Evolutionary conservation across 768 basidiomycete species (phyloP), one percentile per base, ranked within the genome.

Genomic region (Cystobasidium onofrii): DNA sequence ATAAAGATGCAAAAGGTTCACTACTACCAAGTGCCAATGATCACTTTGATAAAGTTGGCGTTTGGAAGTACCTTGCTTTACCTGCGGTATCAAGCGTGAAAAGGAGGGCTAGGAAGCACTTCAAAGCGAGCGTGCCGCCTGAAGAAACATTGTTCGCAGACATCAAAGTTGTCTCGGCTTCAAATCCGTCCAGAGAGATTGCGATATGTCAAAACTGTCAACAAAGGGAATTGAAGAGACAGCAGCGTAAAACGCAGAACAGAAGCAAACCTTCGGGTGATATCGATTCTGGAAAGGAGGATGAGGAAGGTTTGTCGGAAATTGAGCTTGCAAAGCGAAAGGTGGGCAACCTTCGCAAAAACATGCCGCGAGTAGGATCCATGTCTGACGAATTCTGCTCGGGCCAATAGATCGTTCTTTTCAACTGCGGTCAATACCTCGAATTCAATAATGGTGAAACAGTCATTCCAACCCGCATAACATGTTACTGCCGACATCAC

Each of bases 401-500:
- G 74, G 76, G 80, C 20, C 79, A 82, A 78, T 79, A 82, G 75
- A 93, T 99, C 78, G 88, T 99, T 61, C 89, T 98, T 74, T 99
- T 98, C 83, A 98, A 98, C 79, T 95, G 93, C 76, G 85, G 90
- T 0, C 90, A 94, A 76, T 84, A 90, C 52, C 86, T 97, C 60
- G 91, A 93, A 79, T 92, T 98, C 80, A 88, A 87, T 6, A 84
- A 87, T 15, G 96, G 96, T 25, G 90, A 91, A 23, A 88, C 88
- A 29, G 85, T 90, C 23, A 84, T 99, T n/a, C 95, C 95, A 9
- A 87, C 96, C 43, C 87, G 96, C 57, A 91, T 99, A 75, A 95
- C 95, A 7, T 99, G 96, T 82, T 99, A 99, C 81, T 98, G 96
- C 77, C 88, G 95, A 64, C 96, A 98, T 84, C 95, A 99, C 82